Evolutionary conservation across 2,329 filamentous ascomycete species (phyloP), one percentile per base, ranked within the genome.

Genomic region (Neonectria magnoliae): DNA sequence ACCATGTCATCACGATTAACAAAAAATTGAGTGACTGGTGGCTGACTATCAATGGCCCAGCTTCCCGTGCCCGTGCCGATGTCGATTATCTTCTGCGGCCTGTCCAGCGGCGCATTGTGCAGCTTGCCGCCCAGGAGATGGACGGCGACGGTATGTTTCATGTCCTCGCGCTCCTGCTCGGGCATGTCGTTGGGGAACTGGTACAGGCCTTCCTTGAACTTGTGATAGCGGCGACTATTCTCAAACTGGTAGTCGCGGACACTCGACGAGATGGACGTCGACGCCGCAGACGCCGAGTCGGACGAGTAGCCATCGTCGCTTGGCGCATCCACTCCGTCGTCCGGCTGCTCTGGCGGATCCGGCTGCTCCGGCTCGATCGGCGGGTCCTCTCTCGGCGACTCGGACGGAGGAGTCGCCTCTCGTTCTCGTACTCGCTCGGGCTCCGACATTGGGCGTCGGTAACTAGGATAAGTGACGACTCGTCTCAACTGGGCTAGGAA

Each of bases 21-120:
- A 16, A 13, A 13, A 25, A 27, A 16, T 38, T 16, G 18, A 11
- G 25, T 22, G 8, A 6, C 22, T 29, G 14, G 56, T 53, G 60
- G 60, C 75, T 48, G 14, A 79, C 77, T 76, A 47, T 81, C 79
- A 53, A 87, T 82, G 0, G 85, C 83, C 84, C 84, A 87, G 2
- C 69, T 76, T 65, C 65, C 69, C 13, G 61, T 65, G 2, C 55
- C 78, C 65, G 65, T 76, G 77, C 82, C 82, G 29, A 84, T 65
- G 64, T 84, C 82, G 20, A 83, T 72, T 4, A 84, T 71, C 57
- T 70, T 71, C 51, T 83, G 69, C 14, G 64, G 69, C 10, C 77
- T 72, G 13, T 79, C 73, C 3, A 86, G 69, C 1, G 82, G 83
- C 29, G 82, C 78, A 57, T 79, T 77, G 59, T 81, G 80, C 14